phyloP scores from a whole-genome alignment of 164 flowering plant species.

The Houttuynia cordata region DNA sequence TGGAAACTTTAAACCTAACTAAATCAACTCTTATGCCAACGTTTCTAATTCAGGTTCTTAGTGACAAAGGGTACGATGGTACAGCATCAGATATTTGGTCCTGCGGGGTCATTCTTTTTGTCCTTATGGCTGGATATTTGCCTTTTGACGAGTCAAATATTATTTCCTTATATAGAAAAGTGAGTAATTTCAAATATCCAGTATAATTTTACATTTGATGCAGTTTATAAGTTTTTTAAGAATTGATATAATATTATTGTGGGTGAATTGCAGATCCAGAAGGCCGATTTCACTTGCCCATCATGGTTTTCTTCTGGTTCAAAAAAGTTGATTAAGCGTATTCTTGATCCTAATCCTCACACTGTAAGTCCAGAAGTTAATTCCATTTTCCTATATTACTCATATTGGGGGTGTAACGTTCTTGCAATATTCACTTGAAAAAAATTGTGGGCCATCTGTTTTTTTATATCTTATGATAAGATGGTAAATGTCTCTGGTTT shows the following conservation, averaged over 20 bases:
- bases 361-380: slow-evolving; percentile 26
- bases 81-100: slow-evolving; percentile 90
- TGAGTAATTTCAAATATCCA: slow-evolving; percentile 9
- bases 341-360: slow-evolving; percentile 81
- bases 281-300: slow-evolving; percentile 68
- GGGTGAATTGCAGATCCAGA: slow-evolving; percentile 37
- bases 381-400: background rate
- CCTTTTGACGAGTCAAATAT: slow-evolving; percentile 87
- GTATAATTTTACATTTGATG: background rate
- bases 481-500: slow-evolving; percentile 2
- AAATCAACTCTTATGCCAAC: background rate
- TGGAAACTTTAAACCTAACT: background rate
- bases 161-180: slow-evolving; percentile 57
- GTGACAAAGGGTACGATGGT: slow-evolving; percentile 82
- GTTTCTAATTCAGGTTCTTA: slow-evolving; percentile 48
- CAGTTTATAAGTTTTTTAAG: too few relatives aligned
- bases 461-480: background rate
- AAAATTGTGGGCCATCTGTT: background rate
- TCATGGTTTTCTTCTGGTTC: slow-evolving; percentile 70
- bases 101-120: slow-evolving; percentile 92
- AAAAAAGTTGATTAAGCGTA: slow-evolving; percentile 51
- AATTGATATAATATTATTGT: background rate
- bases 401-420: too few relatives aligned
- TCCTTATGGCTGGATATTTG: slow-evolving; percentile 87
- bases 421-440: too few relatives aligned